Percentiles rank a stretch among this genome's conserved stretches.
Evolutionary conservation across 805 yeast genomes (phyloP).

Genomic region (Yarrowia sp.): DNA sequence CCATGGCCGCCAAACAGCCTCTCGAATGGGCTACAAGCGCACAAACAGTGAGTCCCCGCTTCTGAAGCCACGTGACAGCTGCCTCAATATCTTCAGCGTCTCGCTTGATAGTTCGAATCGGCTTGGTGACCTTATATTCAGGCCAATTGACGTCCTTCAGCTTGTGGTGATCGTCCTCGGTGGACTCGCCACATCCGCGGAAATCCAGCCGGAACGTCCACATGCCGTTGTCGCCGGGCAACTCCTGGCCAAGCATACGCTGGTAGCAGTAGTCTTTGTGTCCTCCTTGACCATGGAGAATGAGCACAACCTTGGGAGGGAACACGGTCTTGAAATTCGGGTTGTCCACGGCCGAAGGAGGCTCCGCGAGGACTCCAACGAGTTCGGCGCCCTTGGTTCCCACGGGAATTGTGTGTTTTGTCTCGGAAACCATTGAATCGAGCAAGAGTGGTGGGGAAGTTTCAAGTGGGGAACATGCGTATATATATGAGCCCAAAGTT

Average conservation of each 20-base stretch:
- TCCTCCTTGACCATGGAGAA: constrained; percentile 87
- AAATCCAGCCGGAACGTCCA: constrained; percentile 81
- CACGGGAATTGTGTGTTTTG: constrained; percentile 15
- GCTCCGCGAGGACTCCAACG: constrained; percentile 4
- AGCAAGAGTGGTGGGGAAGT: too few species aligned
- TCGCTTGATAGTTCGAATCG: constrained; percentile 65
- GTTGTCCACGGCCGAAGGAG: constrained; percentile 30
- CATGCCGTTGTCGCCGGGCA: constrained; percentile 67
- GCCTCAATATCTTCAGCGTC: constrained; percentile 73
- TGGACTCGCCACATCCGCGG: constrained; percentile 83
- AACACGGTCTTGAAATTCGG: constrained; percentile 24
- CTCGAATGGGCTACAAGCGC: constrained; percentile 79
- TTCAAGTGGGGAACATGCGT: too few species aligned
- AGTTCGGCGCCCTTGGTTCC: constrained; percentile 17
- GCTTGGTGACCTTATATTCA: constrained; percentile 43
- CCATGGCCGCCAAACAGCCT: constrained; percentile 76
- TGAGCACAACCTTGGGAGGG: constrained; percentile 55
- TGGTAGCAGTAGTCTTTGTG: constrained; percentile 83
- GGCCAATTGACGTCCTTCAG: constrained; percentile 43
- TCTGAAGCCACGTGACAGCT: constrained; percentile 37
- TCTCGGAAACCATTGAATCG: constrained; percentile 1
- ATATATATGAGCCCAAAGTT: too few species aligned
- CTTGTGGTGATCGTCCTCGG: constrained; percentile 52
- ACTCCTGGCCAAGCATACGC: constrained; percentile 61
- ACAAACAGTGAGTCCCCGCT: constrained; percentile 49